Conservation (phyloP, 2,329 filamentous ascomycete genomes). For the Tolypocladium paradoxum region DNA sequence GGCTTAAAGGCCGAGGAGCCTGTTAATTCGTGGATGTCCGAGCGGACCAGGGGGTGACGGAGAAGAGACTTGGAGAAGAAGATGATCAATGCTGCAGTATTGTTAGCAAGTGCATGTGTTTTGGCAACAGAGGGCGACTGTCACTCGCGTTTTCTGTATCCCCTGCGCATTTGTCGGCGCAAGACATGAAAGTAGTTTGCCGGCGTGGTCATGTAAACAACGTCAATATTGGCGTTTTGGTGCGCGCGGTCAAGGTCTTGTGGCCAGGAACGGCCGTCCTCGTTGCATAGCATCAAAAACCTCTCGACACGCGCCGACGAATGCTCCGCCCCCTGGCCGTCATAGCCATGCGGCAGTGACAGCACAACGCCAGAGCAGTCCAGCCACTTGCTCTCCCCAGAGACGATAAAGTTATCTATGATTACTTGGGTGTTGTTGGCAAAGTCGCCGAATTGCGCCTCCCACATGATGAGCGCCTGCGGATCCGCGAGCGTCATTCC, state of each 20-base stretch:
- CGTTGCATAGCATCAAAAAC: constrained; percentile 93
- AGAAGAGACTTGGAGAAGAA: constrained; percentile 98
- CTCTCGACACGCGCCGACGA: constrained; percentile 95
- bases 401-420: constrained; percentile 97
- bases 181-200: constrained; percentile 95
- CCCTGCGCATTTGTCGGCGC: constrained; percentile 93
- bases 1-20: constrained; percentile 82
- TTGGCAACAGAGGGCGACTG: not conserved
- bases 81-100: constrained; percentile 63
- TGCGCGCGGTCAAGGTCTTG: constrained; percentile 92
- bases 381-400: constrained; percentile 96
- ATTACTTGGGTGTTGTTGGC: constrained; percentile 99
- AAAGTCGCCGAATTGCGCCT: constrained; percentile 98
- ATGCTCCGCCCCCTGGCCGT: constrained; percentile 96
- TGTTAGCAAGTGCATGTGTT: not conserved
- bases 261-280: constrained; percentile 91
- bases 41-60: constrained; percentile 86
- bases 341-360: constrained; percentile 94
- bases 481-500: constrained; percentile 95
- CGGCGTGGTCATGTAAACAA: constrained; percentile 90
- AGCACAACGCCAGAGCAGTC: constrained; percentile 94
- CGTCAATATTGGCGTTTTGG: constrained; percentile 99
- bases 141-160: constrained; percentile 93
- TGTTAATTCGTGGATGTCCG: constrained; percentile 79
- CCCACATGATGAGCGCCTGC: constrained; percentile 97